These are phyloP conservation scores for Ormosia emarginata DNA, from an alignment of 306 rosid genomes.

Conservation along the genomic window DNA sequence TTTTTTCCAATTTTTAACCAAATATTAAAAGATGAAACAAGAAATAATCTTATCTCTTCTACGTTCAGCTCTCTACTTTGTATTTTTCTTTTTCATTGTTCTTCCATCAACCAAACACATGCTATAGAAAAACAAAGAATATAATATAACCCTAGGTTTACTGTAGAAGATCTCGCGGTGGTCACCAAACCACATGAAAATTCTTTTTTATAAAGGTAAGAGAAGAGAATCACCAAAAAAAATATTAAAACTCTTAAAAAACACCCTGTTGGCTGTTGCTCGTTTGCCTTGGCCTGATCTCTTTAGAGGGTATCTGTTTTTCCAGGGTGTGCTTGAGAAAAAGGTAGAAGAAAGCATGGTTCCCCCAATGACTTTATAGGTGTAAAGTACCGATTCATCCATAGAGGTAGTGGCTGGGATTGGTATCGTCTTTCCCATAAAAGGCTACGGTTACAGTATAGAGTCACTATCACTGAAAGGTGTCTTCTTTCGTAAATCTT, in stretches of 20 bases:
- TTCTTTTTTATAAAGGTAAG: background rate
- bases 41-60: background rate
- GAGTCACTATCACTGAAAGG: slow-evolving; percentile 43
- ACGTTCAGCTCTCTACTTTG: background rate
- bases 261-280: background rate
- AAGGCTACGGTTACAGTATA: slow-evolving; percentile 15
- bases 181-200: background rate
- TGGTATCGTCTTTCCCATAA: slow-evolving; percentile 40
- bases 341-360: slow-evolving; percentile 27
- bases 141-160: background rate
- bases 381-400: slow-evolving; percentile 23
- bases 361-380: slow-evolving; percentile 32
- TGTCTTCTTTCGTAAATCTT: background rate
- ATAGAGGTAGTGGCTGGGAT: slow-evolving; percentile 40
- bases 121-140: background rate
- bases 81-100: background rate
- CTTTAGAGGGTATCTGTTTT: slow-evolving; percentile 33
- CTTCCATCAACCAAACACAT: background rate
- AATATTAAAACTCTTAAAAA: background rate
- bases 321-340: slow-evolving; percentile 6
- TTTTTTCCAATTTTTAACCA: background rate
- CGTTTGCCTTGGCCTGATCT: background rate
- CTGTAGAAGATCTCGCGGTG: slow-evolving; percentile 4
- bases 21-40: background rate
- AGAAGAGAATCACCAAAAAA: background rate